Evolutionary conservation across 1,284 basidiomycete genomes (phyloP), one percentile per base, ranked within the genome.

Genomic region (Sanguinoderma infundibulare): DNA sequence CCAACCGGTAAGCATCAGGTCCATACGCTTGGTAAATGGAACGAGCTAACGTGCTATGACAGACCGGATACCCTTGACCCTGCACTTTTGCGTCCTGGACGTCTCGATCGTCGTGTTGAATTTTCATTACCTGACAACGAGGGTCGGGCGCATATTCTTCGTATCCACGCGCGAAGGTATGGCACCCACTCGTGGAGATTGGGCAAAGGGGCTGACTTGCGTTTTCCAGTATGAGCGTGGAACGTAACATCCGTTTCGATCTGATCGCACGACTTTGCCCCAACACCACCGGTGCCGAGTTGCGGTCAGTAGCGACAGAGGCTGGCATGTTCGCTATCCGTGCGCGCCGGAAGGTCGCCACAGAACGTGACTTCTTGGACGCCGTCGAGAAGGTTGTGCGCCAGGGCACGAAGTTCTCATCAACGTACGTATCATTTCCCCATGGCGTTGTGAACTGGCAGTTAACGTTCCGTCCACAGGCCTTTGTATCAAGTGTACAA

Each of bases 321-420:
- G 98, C 98, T 36, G 98, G 98, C 44, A 99, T 99, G 98, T 99
- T 98, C 79, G 97, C 98, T 1, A 99, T 99, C 70, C 91, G 98
- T 63, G 94, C 96, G 58, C 84, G 98, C 69, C 86, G 98, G 77
- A 98, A 99, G 79, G 95, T 99, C 7, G 96, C 97, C 0, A 96
- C 95, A 5, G 98, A 99, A 75, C 89, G 95, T 60, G 98, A 99
- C 79, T 99, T 98, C 80, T 79, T 99, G 72, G 95, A 98, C 73
- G 94, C 96, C 5, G 97, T 99, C 3, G 97, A 99, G 81, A 98
- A 98, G 81, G 97, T 98, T 61, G 95, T 98, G 53, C 85, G 95
- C 72, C 96, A 98, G 79, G 97, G 97, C 53, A 96, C 94, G 71
- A 98, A 99, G 81, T 99, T 98, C 79, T 92, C 90, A 14, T 90